Conservation (phyloP, 208 protist species). For the Leptomonas pyrrhocoris region DNA sequence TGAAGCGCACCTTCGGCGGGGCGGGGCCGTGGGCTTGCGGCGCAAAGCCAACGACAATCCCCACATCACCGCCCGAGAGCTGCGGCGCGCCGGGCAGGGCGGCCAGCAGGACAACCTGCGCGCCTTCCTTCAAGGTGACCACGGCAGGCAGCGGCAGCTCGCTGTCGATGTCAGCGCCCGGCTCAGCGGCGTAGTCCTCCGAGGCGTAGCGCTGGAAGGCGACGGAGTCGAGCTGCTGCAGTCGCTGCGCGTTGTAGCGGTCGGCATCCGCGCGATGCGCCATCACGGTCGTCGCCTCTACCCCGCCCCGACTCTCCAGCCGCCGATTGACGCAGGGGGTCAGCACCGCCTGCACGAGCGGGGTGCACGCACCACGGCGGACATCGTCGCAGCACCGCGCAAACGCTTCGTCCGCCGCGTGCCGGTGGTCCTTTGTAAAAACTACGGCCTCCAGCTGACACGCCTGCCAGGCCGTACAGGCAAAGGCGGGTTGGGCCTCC, state of each 20-base stretch:
- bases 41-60: conserved; percentile 36
- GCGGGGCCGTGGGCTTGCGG: conserved; percentile 32
- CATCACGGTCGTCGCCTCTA: conserved; percentile 61
- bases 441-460: conserved; percentile 42
- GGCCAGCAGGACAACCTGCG: conserved; percentile 76
- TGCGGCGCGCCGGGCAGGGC: conserved; percentile 40
- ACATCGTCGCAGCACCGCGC: conserved; percentile 54
- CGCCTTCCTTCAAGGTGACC: conserved; percentile 66
- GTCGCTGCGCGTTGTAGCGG: conserved; percentile 47
- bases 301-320: conserved; percentile 36
- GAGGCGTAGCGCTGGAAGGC: conserved; percentile 65
- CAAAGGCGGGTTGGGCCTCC: conserved; percentile 64
- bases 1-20: conserved; percentile 69
- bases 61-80: conserved; percentile 44
- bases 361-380: conserved; percentile 61
- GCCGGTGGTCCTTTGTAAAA: conserved; percentile 48
- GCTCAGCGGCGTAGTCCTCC: conserved; percentile 73
- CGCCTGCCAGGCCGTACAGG: conserved; percentile 43
- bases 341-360: conserved; percentile 49
- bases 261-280: conserved; percentile 55
- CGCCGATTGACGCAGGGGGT: conserved; percentile 36
- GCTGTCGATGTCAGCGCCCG: conserved; percentile 57
- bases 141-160: conserved; percentile 57
- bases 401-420: conserved; percentile 44
- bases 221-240: conserved; percentile 44